A percentile compares a stretch with the other conserved stretches of the same genome.
Evolutionary conservation across 345 rosid genomes (phyloP).

Genomic region (Salix koriyanagi): DNA sequence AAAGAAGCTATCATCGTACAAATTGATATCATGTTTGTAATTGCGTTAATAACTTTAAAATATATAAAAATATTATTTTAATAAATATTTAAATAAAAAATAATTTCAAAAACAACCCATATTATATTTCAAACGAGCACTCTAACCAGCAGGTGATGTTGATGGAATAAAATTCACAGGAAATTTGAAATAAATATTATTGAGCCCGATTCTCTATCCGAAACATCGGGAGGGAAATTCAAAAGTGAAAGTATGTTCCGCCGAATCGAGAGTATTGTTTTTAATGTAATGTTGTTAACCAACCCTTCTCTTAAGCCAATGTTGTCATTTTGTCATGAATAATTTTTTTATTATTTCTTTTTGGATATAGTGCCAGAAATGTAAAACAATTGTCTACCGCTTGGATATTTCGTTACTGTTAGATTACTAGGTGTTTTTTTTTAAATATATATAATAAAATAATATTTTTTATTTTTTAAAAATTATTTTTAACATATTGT

Average conservation of each 20-base stretch:
- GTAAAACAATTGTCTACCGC: too few relatives aligned
- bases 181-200: not conserved
- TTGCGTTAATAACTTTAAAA: too few relatives aligned
- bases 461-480: too few relatives aligned
- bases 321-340: not conserved
- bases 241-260: not conserved
- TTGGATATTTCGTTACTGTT: not conserved
- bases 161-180: not conserved
- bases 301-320: too few relatives aligned
- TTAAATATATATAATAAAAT: too few relatives aligned
- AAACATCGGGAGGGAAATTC: constrained; percentile 4
- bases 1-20: not conserved
- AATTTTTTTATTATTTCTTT: too few relatives aligned
- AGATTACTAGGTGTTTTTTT: too few relatives aligned
- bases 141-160: not conserved
- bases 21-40: not conserved
- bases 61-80: not conserved
- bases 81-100: too few relatives aligned
- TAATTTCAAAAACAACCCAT: too few relatives aligned
- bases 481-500: rapidly evolving
- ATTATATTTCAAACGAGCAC: too few relatives aligned
- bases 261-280: not conserved
- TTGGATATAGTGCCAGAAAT: too few relatives aligned
- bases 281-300: too few relatives aligned
- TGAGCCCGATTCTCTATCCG: not conserved